A percentile compares a stretch with the other conserved stretches of the same genome.
Conservation (phyloP, 2,329 filamentous ascomycete species). For the Lecanicillium sp. region DNA sequence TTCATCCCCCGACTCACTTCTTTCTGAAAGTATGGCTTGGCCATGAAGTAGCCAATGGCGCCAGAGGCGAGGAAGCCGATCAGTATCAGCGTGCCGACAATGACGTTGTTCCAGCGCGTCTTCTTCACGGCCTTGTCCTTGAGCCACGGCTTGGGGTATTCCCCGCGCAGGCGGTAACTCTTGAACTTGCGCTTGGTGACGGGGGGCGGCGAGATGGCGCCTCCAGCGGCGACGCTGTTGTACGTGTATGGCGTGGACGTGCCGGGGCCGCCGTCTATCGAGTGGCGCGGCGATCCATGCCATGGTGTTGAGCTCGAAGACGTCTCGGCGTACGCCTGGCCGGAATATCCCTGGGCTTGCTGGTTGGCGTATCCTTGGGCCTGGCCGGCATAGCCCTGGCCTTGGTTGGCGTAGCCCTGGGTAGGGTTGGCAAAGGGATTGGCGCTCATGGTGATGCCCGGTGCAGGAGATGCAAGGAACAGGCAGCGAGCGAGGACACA, state of each 20-base stretch:
- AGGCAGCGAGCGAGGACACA: not conserved
- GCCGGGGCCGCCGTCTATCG: not conserved
- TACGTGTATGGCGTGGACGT: conserved; percentile 6
- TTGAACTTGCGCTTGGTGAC: conserved; percentile 21
- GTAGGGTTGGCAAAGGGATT: not conserved
- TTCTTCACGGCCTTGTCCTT: conserved; percentile 26
- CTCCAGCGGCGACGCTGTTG: not conserved
- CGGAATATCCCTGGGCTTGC: too few species aligned
- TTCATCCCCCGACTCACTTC: conserved; percentile 14
- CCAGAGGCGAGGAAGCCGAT: conserved; percentile 30
- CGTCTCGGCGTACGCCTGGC: not conserved
- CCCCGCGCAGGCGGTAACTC: conserved; percentile 28
- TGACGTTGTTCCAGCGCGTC: conserved; percentile 30
- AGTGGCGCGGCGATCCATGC: conserved; percentile 3
- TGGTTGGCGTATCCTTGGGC: too few species aligned
- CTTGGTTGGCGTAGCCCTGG: not conserved
- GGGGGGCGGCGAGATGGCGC: not conserved
- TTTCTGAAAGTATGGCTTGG: conserved; percentile 21
- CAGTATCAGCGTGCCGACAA: conserved; percentile 26
- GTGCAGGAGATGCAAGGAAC: not conserved
- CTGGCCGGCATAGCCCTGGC: too few species aligned
- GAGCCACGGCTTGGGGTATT: conserved; percentile 36
- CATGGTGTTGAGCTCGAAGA: conserved; percentile 1
- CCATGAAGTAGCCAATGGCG: conserved; percentile 27
- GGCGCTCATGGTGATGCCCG: not conserved